A percentile compares a stretch with the other conserved stretches of the same genome.
phyloP scores from a whole-genome alignment of 345 rosid species.

The Eutrema japonicum region DNA sequence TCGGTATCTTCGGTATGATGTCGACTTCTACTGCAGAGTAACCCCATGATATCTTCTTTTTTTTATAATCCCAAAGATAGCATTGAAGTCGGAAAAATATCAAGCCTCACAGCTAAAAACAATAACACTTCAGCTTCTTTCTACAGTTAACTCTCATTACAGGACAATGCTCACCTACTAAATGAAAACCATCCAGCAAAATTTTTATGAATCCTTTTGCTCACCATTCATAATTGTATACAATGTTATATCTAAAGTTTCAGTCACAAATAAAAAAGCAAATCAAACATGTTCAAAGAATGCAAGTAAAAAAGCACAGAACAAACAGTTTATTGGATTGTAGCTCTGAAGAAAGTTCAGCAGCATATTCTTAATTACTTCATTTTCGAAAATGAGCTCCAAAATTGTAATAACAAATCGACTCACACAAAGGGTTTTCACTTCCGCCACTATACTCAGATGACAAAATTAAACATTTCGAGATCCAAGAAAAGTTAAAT shows the following conservation, averaged over 20 bases:
- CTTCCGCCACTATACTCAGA: neutral
- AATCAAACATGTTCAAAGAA: neutral
- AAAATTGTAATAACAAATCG: neutral
- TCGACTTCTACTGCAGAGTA: conserved; percentile 80
- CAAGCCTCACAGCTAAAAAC: conserved; percentile 41
- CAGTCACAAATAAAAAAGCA: neutral
- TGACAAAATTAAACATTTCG: neutral
- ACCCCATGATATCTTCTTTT: conserved; percentile 60
- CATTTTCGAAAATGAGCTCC: neutral
- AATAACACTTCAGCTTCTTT: conserved; percentile 33
- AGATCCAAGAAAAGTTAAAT: conserved; percentile 11
- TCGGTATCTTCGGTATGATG: conserved; percentile 68
- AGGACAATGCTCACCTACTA: conserved; percentile 37
- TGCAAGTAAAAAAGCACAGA: neutral
- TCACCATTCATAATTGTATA: neutral
- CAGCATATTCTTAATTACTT: neutral
- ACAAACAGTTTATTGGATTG: neutral
- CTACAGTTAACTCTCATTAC: conserved; percentile 31
- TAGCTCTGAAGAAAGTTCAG: neutral
- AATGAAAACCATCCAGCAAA: conserved; percentile 29
- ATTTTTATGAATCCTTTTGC: neutral
- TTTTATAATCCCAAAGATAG: conserved; percentile 50
- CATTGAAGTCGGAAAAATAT: conserved; percentile 50
- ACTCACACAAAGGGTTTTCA: neutral
- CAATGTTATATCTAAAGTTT: neutral